Base-by-base conservation (phyloP, 1,139 yeast genomes). In the Nakaseomyces bracarensis region DNA sequence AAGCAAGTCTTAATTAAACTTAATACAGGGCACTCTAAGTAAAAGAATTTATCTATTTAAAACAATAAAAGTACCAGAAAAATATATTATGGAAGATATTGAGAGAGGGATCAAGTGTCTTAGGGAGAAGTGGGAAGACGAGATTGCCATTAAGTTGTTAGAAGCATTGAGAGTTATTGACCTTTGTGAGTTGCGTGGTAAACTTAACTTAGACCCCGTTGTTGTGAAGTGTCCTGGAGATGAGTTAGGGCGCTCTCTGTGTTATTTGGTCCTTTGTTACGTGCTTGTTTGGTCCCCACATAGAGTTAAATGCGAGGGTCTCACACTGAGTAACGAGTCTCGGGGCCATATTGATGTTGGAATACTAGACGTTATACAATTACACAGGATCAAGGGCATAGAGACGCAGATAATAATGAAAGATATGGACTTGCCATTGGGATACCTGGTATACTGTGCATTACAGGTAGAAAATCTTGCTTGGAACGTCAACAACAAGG, bases 221-320 rank as follows among this genome's bases (percentile, higher is more conserved):
- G 34, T 30, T 4, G n/a, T 30, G 10, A 30, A 30, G 22, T 30
- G 34, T 11, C 34, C 34, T n/a, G 14, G 14, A 27, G 11, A 7
- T 2, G 34, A 18, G 5, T 4, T 11, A 3, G 34, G 34, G 4
- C 10, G 22, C 22, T 30, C 34, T 10, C 11, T 30, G 13, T 30
- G 34, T n/a, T 30, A 30, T 18, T n/a, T 30, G 21, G 13, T 30
- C 2, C 34, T 30, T 4, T 18, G 34, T 3, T 30, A 30, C 18
- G 22, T 30, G 2, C 14, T 30, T 11, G 34, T 18, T 4, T 30
- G 34, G 34, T n/a, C 9, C 11, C 34, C 34, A 9, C 34, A 30
- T n/a, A 30, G 34, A 11, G 22, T 30, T n/a, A 30, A 30, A 19
- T 30, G 34, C 13, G 34, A 30, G 10, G 34, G 34, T 4, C 34